These are phyloP conservation scores for Chenopodium formosanum DNA, from an alignment of 148 eudicot genomes.

Conservation along the genomic window DNA sequence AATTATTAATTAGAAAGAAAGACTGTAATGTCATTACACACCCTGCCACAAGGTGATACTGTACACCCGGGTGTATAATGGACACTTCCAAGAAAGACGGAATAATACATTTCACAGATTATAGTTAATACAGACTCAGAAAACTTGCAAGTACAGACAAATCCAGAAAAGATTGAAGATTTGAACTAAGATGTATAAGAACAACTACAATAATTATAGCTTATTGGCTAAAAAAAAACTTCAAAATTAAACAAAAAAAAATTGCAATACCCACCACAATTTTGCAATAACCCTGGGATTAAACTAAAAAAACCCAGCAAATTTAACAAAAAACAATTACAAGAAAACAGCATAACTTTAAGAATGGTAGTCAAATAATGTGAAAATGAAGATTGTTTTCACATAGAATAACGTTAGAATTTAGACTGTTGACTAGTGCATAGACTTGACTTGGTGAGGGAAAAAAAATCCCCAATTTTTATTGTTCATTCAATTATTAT, in stretches of 20 bases:
- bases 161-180: neutral
- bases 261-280: neutral
- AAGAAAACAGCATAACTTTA: neutral
- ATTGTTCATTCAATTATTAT: neutral
- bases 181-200: neutral
- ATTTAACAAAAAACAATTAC: neutral
- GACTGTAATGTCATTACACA: too few species aligned
- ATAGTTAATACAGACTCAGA: neutral
- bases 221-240: neutral
- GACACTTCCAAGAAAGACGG: neutral
- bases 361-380: neutral
- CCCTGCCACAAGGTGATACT: too few species aligned
- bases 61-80: neutral
- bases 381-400: conserved; percentile 4
- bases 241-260: neutral
- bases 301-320: conserved; percentile 17
- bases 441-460: conserved; percentile 13
- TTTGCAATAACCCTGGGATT: conserved; percentile 6
- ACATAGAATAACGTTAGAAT: neutral
- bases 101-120: neutral
- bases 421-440: conserved; percentile 21
- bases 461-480: neutral
- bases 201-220: neutral
- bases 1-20: neutral
- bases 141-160: neutral